Evolutionary conservation across 345 rosid species (phyloP).

Genomic region (Viola odorata): DNA sequence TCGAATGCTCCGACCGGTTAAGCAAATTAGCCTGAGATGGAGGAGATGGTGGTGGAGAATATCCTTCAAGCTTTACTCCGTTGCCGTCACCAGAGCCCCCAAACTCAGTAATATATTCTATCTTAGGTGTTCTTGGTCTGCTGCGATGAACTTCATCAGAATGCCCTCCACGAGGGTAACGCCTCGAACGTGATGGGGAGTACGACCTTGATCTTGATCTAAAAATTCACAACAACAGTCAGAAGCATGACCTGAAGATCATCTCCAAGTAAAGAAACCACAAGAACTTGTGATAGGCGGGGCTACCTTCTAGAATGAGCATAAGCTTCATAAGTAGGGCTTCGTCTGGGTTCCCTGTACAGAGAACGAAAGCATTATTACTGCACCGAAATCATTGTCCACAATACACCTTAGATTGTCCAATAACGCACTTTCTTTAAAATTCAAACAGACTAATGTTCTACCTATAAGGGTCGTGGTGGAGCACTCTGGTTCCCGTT

Average conservation of each 20-base stretch:
- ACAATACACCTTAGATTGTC: neutral
- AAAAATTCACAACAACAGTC: conserved; percentile 7
- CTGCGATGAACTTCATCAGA: conserved; percentile 52
- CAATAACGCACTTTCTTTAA: neutral
- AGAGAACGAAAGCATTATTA: conserved; percentile 14
- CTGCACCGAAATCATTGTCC: conserved; percentile 2
- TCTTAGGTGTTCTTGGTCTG: conserved; percentile 67
- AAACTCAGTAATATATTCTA: conserved; percentile 91
- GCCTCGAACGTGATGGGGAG: conserved; percentile 75
- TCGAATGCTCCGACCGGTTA: conserved; percentile 99
- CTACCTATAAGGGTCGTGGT: conserved; percentile 89
- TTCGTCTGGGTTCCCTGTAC: conserved; percentile 71
- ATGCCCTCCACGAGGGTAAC: conserved; percentile 49
- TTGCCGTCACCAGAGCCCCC: conserved; percentile 67
- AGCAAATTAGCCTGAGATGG: conserved; percentile 52
- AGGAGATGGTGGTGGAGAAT: conserved; percentile 90
- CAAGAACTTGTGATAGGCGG: neutral
- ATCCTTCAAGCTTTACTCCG: conserved; percentile 67
- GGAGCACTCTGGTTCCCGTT: conserved; percentile 60
- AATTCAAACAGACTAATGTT: neutral
- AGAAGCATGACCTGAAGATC: neutral
- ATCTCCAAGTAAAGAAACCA: neutral
- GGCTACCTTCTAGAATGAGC: conserved; percentile 72
- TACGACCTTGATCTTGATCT: conserved; percentile 75
- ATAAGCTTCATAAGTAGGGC: conserved; percentile 98